Percentiles rank a stretch among this genome's conserved stretches.
Conservation (phyloP, 2,329 filamentous ascomycete genomes). For the Thermomyces lanuginosus region DNA sequence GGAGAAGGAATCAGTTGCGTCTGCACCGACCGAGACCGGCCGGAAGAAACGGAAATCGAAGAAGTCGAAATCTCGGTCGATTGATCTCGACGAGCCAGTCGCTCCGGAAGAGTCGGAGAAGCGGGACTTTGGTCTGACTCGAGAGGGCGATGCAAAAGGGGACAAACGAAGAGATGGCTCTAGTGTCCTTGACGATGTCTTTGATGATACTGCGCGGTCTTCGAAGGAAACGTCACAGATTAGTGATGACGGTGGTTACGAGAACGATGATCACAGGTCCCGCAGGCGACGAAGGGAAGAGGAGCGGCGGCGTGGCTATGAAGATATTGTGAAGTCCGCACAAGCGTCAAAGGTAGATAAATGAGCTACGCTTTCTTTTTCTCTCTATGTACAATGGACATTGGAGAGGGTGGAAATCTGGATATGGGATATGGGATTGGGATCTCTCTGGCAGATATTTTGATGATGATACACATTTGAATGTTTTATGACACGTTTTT, state of each 20-base stretch:
- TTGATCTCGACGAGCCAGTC: slow-evolving; percentile 10
- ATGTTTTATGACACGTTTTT: slow-evolving; percentile 11
- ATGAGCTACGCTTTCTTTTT: slow-evolving; percentile 3
- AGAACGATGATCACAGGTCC: slow-evolving; percentile 18
- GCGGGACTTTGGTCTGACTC: too few relatives aligned
- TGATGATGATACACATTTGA: slow-evolving; percentile 2
- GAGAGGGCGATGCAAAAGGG: slow-evolving; percentile 10
- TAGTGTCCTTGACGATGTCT: slow-evolving; percentile 11
- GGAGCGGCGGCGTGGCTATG: slow-evolving; percentile 20
- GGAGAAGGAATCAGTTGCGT: slow-evolving; percentile 12
- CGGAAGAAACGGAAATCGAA: slow-evolving; percentile 5
- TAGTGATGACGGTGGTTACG: slow-evolving; percentile 25
- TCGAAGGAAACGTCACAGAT: slow-evolving; percentile 30
- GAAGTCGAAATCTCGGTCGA: slow-evolving; percentile 10
- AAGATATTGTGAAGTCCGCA: slow-evolving; percentile 20
- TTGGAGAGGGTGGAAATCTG: too few relatives aligned
- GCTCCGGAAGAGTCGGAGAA: too few relatives aligned
- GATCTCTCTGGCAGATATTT: slow-evolving; percentile 4
- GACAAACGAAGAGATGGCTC: slow-evolving; percentile 12
- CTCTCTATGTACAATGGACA: slow-evolving; percentile 3
- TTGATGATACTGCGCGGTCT: slow-evolving; percentile 29
- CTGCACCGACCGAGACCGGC: slow-evolving; percentile 7
- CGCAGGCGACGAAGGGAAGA: slow-evolving; percentile 21
- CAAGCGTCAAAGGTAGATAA: slow-evolving; percentile 20
- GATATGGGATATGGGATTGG: slow-evolving; percentile 5